Conservation (phyloP, 1,284 basidiomycete species). For the Microbotryomycetes sp. region DNA sequence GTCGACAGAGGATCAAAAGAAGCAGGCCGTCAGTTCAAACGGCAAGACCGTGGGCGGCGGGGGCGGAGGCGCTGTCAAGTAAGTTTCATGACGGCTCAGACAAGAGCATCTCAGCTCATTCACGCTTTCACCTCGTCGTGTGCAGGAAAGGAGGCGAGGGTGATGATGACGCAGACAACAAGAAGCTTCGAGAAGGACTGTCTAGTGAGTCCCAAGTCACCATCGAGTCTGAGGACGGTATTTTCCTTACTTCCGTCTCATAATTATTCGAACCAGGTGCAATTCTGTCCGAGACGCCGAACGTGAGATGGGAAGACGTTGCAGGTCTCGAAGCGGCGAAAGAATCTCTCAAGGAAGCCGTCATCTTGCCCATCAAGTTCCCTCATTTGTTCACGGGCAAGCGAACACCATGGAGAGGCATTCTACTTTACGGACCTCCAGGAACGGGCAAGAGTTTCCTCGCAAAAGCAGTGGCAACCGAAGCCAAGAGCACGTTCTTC, state of each 20-base stretch:
- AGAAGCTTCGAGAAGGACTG: conserved; percentile 86
- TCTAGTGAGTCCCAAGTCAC: conserved; percentile 47
- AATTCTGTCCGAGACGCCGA: conserved; percentile 88
- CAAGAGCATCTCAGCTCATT: conserved; percentile 39
- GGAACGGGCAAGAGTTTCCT: conserved; percentile 93
- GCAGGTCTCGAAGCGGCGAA: conserved; percentile 92
- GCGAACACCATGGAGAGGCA: conserved; percentile 93
- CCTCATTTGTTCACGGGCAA: conserved; percentile 98
- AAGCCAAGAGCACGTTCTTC: conserved; percentile 98
- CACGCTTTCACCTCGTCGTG: not conserved
- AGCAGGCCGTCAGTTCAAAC: conserved; percentile 71
- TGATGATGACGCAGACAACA: conserved; percentile 81
- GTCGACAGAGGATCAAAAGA: conserved; percentile 54
- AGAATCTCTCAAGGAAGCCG: conserved; percentile 93
- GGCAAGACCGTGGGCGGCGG: conserved; percentile 56
- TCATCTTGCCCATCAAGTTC: conserved; percentile 97
- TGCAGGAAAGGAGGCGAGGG: conserved; percentile 50
- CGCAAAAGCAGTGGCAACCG: conserved; percentile 96
- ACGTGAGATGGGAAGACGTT: conserved; percentile 97
- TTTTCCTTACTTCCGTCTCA: not conserved
- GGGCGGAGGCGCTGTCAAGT: conserved; percentile 62
- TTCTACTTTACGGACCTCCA: conserved; percentile 90
- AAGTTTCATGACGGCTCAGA: conserved; percentile 26
- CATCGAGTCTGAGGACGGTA: not conserved
- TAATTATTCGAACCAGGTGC: conserved; percentile 50